Evolutionary conservation across 2,329 filamentous ascomycete species (phyloP).

Genomic region (Emmonsiellopsis sp.): DNA sequence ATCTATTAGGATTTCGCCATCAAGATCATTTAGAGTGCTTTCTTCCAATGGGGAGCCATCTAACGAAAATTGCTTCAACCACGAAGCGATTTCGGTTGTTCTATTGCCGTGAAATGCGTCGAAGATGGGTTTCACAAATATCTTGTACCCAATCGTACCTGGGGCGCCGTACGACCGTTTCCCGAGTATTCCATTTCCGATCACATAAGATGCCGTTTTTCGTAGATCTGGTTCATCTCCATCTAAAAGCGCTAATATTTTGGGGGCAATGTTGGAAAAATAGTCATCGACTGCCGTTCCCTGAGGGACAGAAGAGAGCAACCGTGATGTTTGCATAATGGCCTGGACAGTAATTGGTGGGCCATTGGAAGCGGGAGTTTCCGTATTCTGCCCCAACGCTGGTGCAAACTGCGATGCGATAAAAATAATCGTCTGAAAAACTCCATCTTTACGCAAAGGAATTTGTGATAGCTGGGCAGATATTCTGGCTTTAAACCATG

Average conservation of each 20-base stretch:
- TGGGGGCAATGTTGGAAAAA: constrained; percentile 29
- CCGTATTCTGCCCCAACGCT: constrained; percentile 25
- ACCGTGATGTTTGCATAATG: constrained; percentile 34
- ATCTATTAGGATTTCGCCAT: constrained; percentile 15
- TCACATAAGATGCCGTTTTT: constrained; percentile 33
- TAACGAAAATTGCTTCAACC: constrained; percentile 19
- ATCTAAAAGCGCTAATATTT: constrained; percentile 31
- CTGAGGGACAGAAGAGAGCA: constrained; percentile 34
- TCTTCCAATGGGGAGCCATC: constrained; percentile 8
- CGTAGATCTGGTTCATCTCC: constrained; percentile 29
- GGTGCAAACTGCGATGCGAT: constrained; percentile 34
- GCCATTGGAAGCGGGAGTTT: constrained; percentile 20
- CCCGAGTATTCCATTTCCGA: constrained; percentile 34
- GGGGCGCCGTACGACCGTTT: constrained; percentile 31
- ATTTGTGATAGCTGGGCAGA: constrained; percentile 29
- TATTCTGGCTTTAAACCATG: constrained; percentile 31
- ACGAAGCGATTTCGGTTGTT: constrained; percentile 16
- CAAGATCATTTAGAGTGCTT: neutral
- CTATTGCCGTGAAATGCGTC: constrained; percentile 25
- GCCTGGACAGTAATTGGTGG: constrained; percentile 34
- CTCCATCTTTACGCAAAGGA: constrained; percentile 31
- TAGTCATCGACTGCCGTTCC: constrained; percentile 26
- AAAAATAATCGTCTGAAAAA: constrained; percentile 34
- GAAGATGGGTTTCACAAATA: constrained; percentile 33
- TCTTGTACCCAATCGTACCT: constrained; percentile 30